phyloP scores from a whole-genome alignment of 2,329 filamentous ascomycete species.

The Xylariaceae sp. region DNA sequence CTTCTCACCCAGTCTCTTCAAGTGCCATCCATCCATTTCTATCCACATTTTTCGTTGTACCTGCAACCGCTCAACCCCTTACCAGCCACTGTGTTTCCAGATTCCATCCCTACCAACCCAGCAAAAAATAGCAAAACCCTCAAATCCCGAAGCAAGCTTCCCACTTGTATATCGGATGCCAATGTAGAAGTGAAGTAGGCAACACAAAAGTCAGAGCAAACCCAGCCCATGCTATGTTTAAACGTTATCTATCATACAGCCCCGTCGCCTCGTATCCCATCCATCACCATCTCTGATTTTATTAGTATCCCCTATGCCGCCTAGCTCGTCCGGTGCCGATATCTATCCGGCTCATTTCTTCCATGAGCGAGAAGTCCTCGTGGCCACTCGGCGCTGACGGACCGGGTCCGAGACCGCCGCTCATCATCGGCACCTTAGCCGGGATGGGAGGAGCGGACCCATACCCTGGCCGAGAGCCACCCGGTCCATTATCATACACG shows the following conservation, averaged over 20 bases:
- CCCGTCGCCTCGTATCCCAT: slow-evolving; percentile 4
- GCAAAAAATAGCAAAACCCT: too few species aligned
- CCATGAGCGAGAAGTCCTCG: slow-evolving; percentile 58
- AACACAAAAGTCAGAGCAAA: too few species aligned
- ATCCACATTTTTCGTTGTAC: too few species aligned
- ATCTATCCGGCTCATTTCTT: slow-evolving; percentile 68
- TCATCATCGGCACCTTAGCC: slow-evolving; percentile 62
- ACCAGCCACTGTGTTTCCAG: too few species aligned
- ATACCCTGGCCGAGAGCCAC: slow-evolving; percentile 29
- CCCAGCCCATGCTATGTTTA: slow-evolving; percentile 1
- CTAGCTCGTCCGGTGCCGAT: slow-evolving; percentile 58
- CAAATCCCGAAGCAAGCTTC: too few species aligned
- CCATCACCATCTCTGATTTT: slow-evolving; percentile 3
- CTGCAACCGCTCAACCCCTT: too few species aligned
- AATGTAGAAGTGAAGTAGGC: too few species aligned
- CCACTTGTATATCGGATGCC: too few species aligned
- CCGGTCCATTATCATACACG: slow-evolving; percentile 32
- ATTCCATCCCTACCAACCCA: too few species aligned
- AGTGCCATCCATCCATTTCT: too few species aligned
- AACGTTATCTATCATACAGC: slow-evolving; percentile 19
- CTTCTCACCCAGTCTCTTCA: too few species aligned
- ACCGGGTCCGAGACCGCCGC: slow-evolving; percentile 31
- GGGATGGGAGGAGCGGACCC: slow-evolving; percentile 57
- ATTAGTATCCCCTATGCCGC: slow-evolving; percentile 37
- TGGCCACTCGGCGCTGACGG: slow-evolving; percentile 30